These are phyloP conservation scores for Allantophomopsis lycopodina DNA, from an alignment of 2,329 filamentous ascomycete genomes.

Conservation along the genomic window DNA sequence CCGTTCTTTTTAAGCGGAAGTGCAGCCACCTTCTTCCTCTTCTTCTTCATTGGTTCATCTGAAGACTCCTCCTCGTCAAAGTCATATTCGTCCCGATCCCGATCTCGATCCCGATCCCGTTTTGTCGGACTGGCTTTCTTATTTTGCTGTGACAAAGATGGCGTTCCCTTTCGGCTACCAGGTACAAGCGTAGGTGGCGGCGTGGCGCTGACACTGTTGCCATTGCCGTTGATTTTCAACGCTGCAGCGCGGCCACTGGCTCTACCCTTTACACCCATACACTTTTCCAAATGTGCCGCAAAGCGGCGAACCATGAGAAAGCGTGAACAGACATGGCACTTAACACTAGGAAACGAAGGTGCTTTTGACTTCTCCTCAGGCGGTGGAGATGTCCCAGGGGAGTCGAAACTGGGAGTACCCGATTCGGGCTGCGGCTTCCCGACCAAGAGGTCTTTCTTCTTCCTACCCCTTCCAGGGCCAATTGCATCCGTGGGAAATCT, in stretches of 20 bases:
- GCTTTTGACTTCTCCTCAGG: conserved; percentile 43
- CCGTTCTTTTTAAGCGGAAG: conserved; percentile 1
- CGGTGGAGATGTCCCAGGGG: conserved; percentile 23
- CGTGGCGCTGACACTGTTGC: neutral
- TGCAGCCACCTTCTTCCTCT: conserved; percentile 6
- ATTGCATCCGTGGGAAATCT: conserved; percentile 62
- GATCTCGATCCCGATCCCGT: conserved; percentile 7
- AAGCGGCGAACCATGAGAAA: conserved; percentile 51
- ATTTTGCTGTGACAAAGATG: conserved; percentile 24
- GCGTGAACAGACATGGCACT: conserved; percentile 53
- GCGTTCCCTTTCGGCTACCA: conserved; percentile 49
- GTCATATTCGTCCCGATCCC: conserved; percentile 14
- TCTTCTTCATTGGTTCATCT: conserved; percentile 15
- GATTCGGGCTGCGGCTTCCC: conserved; percentile 11
- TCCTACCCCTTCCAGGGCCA: conserved; percentile 63
- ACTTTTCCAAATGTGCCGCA: conserved; percentile 56
- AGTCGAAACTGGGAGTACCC: conserved; percentile 28
- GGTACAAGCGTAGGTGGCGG: conserved; percentile 33
- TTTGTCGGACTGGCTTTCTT: conserved; percentile 16
- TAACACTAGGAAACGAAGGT: conserved; percentile 50
- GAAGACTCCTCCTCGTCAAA: conserved; percentile 13
- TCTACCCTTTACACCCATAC: conserved; percentile 51
- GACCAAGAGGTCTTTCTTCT: conserved; percentile 63
- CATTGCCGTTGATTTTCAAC: conserved; percentile 29
- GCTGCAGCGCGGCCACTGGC: conserved; percentile 47